Evolutionary conservation across 129 eudicot genomes (phyloP).

Genomic region (Flaveria bidentis): DNA sequence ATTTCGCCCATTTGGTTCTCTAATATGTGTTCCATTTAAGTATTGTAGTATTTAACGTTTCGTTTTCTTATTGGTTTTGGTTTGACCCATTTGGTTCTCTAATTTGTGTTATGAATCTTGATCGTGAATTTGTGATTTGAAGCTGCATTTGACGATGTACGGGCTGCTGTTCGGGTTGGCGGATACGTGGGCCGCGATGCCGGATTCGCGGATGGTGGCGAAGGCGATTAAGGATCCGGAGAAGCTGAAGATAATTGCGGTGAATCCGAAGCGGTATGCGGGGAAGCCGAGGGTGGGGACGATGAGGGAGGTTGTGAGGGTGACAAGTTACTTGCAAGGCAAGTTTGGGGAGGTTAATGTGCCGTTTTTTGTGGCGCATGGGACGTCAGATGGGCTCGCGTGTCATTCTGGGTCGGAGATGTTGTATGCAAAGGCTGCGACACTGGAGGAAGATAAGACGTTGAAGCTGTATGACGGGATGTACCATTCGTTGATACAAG

Average conservation of each 20-base stretch:
- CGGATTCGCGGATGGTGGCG: constrained; percentile 65
- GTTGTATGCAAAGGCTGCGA: constrained; percentile 75
- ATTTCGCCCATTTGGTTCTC: too few species aligned
- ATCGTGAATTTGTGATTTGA: not conserved
- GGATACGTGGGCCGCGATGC: constrained; percentile 94
- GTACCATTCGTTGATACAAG: constrained; percentile 82
- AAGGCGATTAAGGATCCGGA: constrained; percentile 68
- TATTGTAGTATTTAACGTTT: not conserved
- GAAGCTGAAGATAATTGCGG: constrained; percentile 61
- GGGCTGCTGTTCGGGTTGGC: constrained; percentile 81
- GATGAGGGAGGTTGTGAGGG: constrained; percentile 70
- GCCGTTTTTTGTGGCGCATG: constrained; percentile 67
- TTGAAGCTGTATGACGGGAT: constrained; percentile 77
- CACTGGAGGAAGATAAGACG: constrained; percentile 48
- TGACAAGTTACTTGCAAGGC: constrained; percentile 58
- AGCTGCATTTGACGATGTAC: constrained; percentile 60
- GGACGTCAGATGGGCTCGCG: constrained; percentile 68
- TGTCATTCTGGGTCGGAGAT: constrained; percentile 55
- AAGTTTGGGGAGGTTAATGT: constrained; percentile 62
- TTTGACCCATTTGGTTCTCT: too few species aligned
- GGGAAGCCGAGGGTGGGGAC: constrained; percentile 85
- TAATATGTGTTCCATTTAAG: too few species aligned
- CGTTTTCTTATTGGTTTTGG: not conserved
- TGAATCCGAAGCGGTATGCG: constrained; percentile 69
- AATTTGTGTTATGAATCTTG: too few species aligned